Conservation (phyloP, 129 eudicot species). For the Saussurea involucrata region DNA sequence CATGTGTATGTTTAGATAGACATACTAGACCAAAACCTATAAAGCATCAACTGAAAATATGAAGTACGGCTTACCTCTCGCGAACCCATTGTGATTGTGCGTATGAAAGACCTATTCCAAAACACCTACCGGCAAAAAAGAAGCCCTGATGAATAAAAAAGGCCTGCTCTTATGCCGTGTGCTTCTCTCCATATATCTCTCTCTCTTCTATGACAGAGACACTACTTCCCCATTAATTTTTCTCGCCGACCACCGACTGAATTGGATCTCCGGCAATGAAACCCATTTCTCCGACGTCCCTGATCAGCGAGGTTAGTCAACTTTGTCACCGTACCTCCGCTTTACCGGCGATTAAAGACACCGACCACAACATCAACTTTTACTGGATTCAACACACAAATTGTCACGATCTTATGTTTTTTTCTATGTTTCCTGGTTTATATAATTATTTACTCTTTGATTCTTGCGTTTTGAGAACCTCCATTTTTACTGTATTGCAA, state of each 20-base stretch:
- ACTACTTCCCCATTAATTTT: constrained; percentile 6
- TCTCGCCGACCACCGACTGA: constrained; percentile 37
- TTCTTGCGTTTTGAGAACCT: constrained; percentile 12
- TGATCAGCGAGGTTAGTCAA: constrained; percentile 31
- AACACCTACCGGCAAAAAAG: not conserved
- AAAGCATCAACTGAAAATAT: not conserved
- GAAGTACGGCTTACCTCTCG: constrained; percentile 13
- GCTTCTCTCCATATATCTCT: constrained; percentile 19
- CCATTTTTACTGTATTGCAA: not conserved
- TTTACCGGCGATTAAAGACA: constrained; percentile 5
- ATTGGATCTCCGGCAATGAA: constrained; percentile 26
- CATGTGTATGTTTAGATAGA: not conserved
- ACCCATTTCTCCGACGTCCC: constrained; percentile 26
- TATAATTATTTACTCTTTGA: constrained; percentile 7
- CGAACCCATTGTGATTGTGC: constrained; percentile 32
- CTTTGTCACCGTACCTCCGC: not conserved
- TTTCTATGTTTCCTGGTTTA: not conserved
- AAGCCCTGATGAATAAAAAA: constrained; percentile 23
- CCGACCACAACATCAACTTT: not conserved
- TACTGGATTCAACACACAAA: not conserved
- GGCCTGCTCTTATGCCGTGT: constrained; percentile 9
- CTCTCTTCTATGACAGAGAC: constrained; percentile 18
- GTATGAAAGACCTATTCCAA: not conserved
- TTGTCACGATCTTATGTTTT: not conserved
- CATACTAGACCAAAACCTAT: not conserved